Base-by-base conservation (phyloP, 306 rosid genomes). In the Sophora flavescens region DNA sequence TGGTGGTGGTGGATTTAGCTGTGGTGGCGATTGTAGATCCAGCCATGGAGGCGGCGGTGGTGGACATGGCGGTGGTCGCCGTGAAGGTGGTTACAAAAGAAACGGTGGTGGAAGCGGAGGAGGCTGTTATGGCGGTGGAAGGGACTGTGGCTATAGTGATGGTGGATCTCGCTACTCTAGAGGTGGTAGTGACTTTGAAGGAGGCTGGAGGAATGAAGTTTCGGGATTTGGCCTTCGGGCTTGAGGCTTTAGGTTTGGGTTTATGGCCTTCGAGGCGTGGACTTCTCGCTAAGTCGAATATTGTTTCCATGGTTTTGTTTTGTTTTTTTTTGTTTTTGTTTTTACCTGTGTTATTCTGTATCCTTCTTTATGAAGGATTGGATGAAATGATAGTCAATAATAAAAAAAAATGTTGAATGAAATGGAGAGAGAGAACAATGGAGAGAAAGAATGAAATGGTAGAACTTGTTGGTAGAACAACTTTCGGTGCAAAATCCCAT, bases 161-260 rank as follows among this genome's bases (percentile, higher is more conserved):
- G 85, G 91, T 2, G 93, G 90, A 0, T 54, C 81, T 0, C 83
- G 96, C 0, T 60, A 86, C 71, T 78, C 83, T 0, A 69, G 93
- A 2, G 80, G 91, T 0, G 80, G 86, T 0, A 88, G 89, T 6
- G 90, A 82, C 2, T 66, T 81, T 5, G 89, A 84, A 0, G 97
- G 90, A 1, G 87, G 72, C 83, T 89, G 97, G 97, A 88, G 97
- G 68, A 80, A 8, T 15, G 88, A 82, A 41, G 6, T 2, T 54
- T 64, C 0, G 2, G 14, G 4, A 2, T 3, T 13, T 68, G 2
- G 18, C 7, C 1, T 12, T 26, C 22, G 52, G 41, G 14, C 63
- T 70, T 5, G 2, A 12, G 5, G 58, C 11, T n/a, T n/a, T 42
- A 2, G 6, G 61, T 11, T 32, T 30, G 74, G 28, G 41, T 67